These are phyloP conservation scores for Saturnispora sekii DNA, from an alignment of 805 yeast genomes.

Conservation along the genomic window DNA sequence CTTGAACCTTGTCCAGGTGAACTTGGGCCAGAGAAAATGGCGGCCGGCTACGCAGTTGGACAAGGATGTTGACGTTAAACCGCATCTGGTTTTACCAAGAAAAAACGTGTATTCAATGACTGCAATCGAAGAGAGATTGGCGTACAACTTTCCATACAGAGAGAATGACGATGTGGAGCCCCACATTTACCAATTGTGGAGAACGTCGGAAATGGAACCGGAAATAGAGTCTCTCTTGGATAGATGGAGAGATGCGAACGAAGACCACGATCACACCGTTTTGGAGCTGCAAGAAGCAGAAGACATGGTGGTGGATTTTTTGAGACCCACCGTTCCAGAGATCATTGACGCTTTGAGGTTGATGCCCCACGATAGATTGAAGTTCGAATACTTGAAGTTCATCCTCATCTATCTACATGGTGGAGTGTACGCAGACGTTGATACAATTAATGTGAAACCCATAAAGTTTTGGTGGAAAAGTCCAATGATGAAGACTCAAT, in stretches of 20 bases:
- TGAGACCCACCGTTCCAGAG: conserved; percentile 35
- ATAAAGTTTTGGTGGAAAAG: conserved; percentile 23
- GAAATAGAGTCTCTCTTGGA: conserved; percentile 22
- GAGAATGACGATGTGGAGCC: conserved; percentile 20
- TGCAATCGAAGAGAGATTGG: conserved; percentile 23
- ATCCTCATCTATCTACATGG: conserved; percentile 42
- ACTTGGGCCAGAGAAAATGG: neutral
- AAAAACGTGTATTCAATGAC: conserved; percentile 24
- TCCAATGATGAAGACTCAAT: conserved; percentile 10
- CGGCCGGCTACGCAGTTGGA: neutral
- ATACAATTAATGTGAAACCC: conserved; percentile 46
- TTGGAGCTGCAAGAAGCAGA: conserved; percentile 24
- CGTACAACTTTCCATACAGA: conserved; percentile 24
- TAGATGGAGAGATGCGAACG: conserved; percentile 27
- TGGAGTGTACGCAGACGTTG: conserved; percentile 55
- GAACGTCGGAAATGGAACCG: conserved; percentile 18
- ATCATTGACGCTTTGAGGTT: conserved; percentile 39
- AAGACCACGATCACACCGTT: conserved; percentile 21
- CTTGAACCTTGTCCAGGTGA: conserved; percentile 8
- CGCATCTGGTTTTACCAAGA: conserved; percentile 5
- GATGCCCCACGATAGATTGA: conserved; percentile 41
- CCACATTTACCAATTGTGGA: conserved; percentile 26
- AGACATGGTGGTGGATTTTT: conserved; percentile 22
- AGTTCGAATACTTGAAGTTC: conserved; percentile 48
- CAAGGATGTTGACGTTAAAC: neutral